phyloP scores from a whole-genome alignment of 1,284 basidiomycete species.

The Moesziomyces globuligerus region DNA sequence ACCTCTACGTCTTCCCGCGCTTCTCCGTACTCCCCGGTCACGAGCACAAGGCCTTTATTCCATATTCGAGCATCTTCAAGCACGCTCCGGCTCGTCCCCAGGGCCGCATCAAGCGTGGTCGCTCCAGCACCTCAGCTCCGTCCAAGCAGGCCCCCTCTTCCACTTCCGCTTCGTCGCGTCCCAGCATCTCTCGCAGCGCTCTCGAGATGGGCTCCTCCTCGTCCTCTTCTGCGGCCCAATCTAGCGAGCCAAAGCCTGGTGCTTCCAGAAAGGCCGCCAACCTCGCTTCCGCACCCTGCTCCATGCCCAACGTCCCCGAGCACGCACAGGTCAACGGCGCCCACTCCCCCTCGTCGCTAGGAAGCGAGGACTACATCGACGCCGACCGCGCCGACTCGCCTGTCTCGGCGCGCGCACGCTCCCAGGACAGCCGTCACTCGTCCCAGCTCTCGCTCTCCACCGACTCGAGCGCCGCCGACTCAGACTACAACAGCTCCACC shows the following conservation, averaged over 20 bases:
- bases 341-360: background rate
- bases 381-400: slow-evolving; percentile 27
- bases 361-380: slow-evolving; percentile 14
- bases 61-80: slow-evolving; percentile 78
- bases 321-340: slow-evolving; percentile 11
- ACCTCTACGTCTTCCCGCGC: slow-evolving; percentile 73
- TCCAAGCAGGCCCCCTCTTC: background rate
- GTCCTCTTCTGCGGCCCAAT: slow-evolving; percentile 11
- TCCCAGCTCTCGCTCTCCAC: slow-evolving; percentile 32
- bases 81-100: slow-evolving; percentile 59
- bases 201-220: slow-evolving; percentile 50
- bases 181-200: slow-evolving; percentile 15
- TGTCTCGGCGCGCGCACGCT: slow-evolving; percentile 17
- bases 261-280: slow-evolving; percentile 19
- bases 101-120: slow-evolving; percentile 24
- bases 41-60: slow-evolving; percentile 78
- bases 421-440: slow-evolving; percentile 39
- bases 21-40: slow-evolving; percentile 75
- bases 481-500: slow-evolving; percentile 17
- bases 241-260: slow-evolving; percentile 7
- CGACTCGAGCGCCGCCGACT: slow-evolving; percentile 21
- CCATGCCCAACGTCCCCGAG: slow-evolving; percentile 40
- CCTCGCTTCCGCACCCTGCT: slow-evolving; percentile 27
- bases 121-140: slow-evolving; percentile 8
- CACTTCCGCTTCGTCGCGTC: slow-evolving; percentile 3